phyloP scores from a whole-genome alignment of 2,329 filamentous ascomycete species.

The Paraconiothyrium brasiliense region DNA sequence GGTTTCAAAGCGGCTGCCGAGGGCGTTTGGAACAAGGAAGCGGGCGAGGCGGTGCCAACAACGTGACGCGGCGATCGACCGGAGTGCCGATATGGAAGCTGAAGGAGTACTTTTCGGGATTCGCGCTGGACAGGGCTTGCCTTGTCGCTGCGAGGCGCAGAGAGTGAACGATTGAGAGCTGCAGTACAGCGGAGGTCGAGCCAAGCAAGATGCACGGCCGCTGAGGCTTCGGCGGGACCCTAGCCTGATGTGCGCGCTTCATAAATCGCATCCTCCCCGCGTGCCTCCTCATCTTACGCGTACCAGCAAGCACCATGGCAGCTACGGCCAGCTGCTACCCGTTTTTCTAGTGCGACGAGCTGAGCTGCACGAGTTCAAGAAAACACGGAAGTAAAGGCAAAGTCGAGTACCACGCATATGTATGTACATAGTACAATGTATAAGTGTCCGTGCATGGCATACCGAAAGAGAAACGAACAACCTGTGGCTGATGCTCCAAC shows the following conservation, averaged over 20 bases:
- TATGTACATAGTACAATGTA: background rate
- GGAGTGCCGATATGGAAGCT: slow-evolving; percentile 30
- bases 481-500: background rate
- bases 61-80: slow-evolving; percentile 24
- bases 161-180: slow-evolving; percentile 28
- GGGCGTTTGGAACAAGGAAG: slow-evolving; percentile 35
- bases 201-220: slow-evolving; percentile 7
- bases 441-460: background rate
- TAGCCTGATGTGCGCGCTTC: slow-evolving; percentile 7
- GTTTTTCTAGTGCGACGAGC: no score
- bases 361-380: background rate
- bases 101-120: slow-evolving; percentile 31
- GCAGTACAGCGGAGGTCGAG: slow-evolving; percentile 26
- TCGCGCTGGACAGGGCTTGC: slow-evolving; percentile 14
- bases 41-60: slow-evolving; percentile 25
- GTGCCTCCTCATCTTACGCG: background rate
- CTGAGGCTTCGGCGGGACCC: slow-evolving; percentile 3
- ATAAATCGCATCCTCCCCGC: slow-evolving; percentile 15
- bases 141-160: slow-evolving; percentile 27
- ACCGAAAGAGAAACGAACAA: background rate
- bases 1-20: slow-evolving; percentile 41
- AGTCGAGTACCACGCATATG: background rate
- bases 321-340: background rate
- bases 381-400: background rate
- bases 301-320: background rate